Percentiles rank a stretch among this genome's conserved stretches.
These are phyloP conservation scores for Aquanectria penicillioides DNA, from an alignment of 2,329 filamentous ascomycete species.

Conservation along the genomic window DNA sequence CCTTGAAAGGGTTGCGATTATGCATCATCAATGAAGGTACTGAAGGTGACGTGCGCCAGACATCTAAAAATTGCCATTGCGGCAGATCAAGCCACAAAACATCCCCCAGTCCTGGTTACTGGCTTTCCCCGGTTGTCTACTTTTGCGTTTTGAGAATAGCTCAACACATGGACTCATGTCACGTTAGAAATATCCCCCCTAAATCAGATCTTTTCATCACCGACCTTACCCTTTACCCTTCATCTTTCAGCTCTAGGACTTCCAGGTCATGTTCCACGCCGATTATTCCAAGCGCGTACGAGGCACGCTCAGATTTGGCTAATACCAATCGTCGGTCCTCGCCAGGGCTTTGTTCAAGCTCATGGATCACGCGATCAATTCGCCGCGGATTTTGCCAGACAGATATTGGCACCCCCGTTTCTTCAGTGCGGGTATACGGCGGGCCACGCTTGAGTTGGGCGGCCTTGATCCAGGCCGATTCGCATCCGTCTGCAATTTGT, in stretches of 20 bases:
- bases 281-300: constrained; percentile 82
- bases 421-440: constrained; percentile 67
- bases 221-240: constrained; percentile 29
- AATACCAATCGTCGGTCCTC: constrained; percentile 64
- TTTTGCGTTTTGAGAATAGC: neutral
- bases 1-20: constrained; percentile 25
- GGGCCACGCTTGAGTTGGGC: constrained; percentile 79
- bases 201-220: neutral
- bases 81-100: neutral
- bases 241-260: constrained; percentile 65
- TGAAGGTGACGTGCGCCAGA: constrained; percentile 25
- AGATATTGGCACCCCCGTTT: constrained; percentile 48
- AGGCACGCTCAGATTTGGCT: constrained; percentile 70
- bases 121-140: neutral
- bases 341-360: constrained; percentile 49
- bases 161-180: constrained; percentile 14
- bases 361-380: constrained; percentile 62
- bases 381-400: constrained; percentile 62
- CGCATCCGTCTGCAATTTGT: constrained; percentile 85
- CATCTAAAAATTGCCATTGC: constrained; percentile 7
- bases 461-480: constrained; percentile 83
- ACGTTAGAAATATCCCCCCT: neutral
- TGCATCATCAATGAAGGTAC: constrained; percentile 44
- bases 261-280: constrained; percentile 81
- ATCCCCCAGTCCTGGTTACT: neutral